Evolutionary conservation across 805 yeast genomes (phyloP), one percentile per base, ranked within the genome.

Genomic region (Metschnikowia gelsemii): DNA sequence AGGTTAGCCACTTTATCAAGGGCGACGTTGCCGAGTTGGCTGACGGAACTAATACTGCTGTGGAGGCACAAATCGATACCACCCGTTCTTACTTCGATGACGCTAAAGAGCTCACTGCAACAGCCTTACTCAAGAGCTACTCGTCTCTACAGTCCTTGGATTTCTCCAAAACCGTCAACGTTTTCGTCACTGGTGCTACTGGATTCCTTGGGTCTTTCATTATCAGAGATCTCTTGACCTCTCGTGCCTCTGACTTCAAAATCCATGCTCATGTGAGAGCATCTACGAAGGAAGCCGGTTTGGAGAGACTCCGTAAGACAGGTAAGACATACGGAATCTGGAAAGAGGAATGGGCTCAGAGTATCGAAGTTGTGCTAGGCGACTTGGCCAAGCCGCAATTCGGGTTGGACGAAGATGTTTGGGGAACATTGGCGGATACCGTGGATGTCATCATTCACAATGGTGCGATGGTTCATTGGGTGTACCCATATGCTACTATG

Each of bases 401-500:
- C 59, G 99, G 97, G 0, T 57, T 87, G 39, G 51, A 66, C 13
- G 72, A 73, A 25, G 61, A 54, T 3, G 66, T 69, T 23, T 93
- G 96, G 95, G 32, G 51, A 1, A 35, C 55, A 6, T 73, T 93
- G 45, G 67, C 79, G 8, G 63, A 76, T 12, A 65, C 70, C 1
- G 71, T 91, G 43, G 99, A 95, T 62, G 82, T 83, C 3, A 81
- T 93, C 38, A 78, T 93, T 47, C 99, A 93, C 64, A 93, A 93
- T 55, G 99, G 98, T 70, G 99, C 99, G 13, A 73, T 90, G 47
- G 99, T 93, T 27, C 99, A 93, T 63, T 93, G 99, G 99, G 96
- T 90, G 2, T 93, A 86, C 62, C 98, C 99, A 20, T 93, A 93
- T 66, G 68, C 84, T 35, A 87, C 86, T 51, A 72, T 93, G 56